Conservation (phyloP, 2,329 filamentous ascomycete genomes). For the Fusarium protoensiforme region DNA sequence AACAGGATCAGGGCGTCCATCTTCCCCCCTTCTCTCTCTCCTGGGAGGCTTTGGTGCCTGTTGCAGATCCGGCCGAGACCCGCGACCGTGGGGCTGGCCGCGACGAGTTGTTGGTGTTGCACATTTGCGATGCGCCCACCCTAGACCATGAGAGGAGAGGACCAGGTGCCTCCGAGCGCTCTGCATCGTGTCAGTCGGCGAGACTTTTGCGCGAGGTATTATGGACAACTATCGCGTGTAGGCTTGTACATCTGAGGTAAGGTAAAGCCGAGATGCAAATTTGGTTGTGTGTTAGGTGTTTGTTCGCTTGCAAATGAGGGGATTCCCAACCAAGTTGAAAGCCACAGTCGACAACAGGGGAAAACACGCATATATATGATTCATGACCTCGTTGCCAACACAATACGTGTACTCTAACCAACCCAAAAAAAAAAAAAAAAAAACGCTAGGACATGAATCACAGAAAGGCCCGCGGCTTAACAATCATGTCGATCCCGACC, state of each 20-base stretch:
- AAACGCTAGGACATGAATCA: not conserved
- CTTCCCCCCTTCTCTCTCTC: not conserved
- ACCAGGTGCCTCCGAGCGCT: not conserved
- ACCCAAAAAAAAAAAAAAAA: not conserved
- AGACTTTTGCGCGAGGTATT: not conserved
- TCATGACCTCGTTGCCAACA: not conserved
- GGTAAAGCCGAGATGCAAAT: not conserved
- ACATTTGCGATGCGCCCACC: not conserved
- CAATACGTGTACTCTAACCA: not conserved
- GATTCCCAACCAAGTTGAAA: not conserved
- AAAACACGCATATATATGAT: not conserved
- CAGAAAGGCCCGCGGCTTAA: not conserved
- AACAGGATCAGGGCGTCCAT: not conserved
- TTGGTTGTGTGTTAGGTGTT: not conserved
- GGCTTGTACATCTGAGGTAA: not conserved
- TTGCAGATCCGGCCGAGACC: conserved; percentile 2
- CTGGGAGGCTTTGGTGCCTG: not conserved
- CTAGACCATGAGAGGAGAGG: not conserved
- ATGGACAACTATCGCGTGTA: too few species aligned
- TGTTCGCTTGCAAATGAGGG: not conserved
- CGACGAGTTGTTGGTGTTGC: not conserved
- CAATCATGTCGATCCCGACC: not conserved
- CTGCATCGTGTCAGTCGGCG: not conserved
- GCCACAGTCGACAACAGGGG: not conserved
- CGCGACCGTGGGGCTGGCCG: not conserved